Evolutionary conservation across 179 eudicot species (phyloP).

Genomic region (Silene vulgaris): DNA sequence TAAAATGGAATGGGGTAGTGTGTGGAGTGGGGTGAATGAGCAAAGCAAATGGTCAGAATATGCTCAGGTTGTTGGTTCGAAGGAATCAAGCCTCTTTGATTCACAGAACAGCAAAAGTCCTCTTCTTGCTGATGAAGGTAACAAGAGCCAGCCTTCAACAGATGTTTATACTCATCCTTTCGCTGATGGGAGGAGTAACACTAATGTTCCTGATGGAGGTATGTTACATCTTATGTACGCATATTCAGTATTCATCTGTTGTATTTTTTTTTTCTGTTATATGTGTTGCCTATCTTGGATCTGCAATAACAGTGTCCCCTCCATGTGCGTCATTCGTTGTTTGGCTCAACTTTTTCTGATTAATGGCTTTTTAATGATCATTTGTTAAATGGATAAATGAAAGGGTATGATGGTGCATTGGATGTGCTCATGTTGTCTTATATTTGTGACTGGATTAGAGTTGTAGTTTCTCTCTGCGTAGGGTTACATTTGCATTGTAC

Average conservation of each 20-base stretch:
- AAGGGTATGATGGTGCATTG: neutral
- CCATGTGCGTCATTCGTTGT: neutral
- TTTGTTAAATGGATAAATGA: neutral
- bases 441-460: neutral
- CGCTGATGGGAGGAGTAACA: conserved; percentile 17
- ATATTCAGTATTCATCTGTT: neutral
- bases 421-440: neutral
- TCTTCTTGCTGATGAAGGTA: conserved; percentile 15
- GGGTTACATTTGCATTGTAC: neutral
- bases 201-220: conserved; percentile 35
- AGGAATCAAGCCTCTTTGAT: conserved; percentile 33
- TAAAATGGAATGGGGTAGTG: conserved; percentile 39
- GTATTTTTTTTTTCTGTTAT: neutral
- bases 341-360: neutral
- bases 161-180: conserved; percentile 17
- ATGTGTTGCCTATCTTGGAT: too few species aligned
- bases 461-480: neutral
- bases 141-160: conserved; percentile 15
- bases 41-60: conserved; percentile 32
- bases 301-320: too few species aligned
- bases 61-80: conserved; percentile 34
- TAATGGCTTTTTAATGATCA: neutral
- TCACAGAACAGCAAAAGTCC: conserved; percentile 21
- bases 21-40: conserved; percentile 42
- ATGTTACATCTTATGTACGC: conserved; percentile 9